phyloP scores from a whole-genome alignment of 768 basidiomycete genomes.

The Lactifluus rugatus region DNA sequence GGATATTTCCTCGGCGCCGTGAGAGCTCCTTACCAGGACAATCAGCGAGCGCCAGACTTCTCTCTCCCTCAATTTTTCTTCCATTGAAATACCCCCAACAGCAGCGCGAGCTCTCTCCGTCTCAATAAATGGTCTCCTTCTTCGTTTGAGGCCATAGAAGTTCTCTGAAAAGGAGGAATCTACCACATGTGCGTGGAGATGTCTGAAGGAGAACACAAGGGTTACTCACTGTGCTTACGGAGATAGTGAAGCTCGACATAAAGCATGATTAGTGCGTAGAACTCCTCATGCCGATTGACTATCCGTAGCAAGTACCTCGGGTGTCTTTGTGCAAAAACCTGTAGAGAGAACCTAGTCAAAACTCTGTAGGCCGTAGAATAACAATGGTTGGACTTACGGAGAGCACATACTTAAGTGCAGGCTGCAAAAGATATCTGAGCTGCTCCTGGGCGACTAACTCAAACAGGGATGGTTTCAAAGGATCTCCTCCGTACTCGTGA shows the following conservation, averaged over 20 bases:
- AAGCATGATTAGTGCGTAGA: constrained; percentile 83
- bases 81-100: constrained; percentile 51
- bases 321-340: constrained; percentile 93
- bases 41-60: constrained; percentile 73
- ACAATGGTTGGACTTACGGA: constrained; percentile 44
- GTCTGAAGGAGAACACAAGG: neutral
- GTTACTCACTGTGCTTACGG: constrained; percentile 61
- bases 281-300: constrained; percentile 93
- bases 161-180: constrained; percentile 93
- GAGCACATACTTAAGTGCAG: constrained; percentile 88
- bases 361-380: neutral
- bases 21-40: constrained; percentile 54
- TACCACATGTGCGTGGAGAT: constrained; percentile 26
- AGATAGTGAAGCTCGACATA: constrained; percentile 89
- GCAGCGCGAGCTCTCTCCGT: constrained; percentile 58
- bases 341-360: neutral
- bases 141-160: constrained; percentile 86
- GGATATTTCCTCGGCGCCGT: neutral
- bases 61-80: constrained; percentile 52
- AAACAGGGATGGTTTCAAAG: constrained; percentile 74
- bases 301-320: constrained; percentile 86
- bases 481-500: constrained; percentile 63
- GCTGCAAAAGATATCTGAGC: constrained; percentile 82
- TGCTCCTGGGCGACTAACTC: constrained; percentile 93
- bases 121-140: constrained; percentile 61